Percentiles rank a stretch among this genome's conserved stretches.
Evolutionary conservation across 78 protist species (phyloP).

Genomic region (Dictyostelium intermedium): DNA sequence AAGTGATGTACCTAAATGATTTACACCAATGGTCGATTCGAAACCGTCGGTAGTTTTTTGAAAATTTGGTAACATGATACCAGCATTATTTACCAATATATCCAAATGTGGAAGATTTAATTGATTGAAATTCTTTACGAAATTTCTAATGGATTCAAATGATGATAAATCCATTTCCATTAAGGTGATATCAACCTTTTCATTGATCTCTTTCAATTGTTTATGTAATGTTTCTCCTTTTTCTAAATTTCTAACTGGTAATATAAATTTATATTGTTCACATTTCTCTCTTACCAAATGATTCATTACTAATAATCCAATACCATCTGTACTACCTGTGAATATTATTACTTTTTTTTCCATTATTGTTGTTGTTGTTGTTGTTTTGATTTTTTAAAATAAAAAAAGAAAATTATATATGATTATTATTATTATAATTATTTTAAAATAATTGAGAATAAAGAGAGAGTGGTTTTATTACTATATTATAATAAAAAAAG

Average conservation of each 20-base stretch:
- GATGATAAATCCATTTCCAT: conserved; percentile 54
- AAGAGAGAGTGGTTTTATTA: not conserved
- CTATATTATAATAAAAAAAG: no score
- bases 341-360: not conserved
- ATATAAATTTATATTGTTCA: not conserved
- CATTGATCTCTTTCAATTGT: not conserved
- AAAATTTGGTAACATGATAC: not conserved
- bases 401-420: no score
- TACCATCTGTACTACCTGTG: conserved; percentile 22
- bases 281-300: not conserved
- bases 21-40: conserved; percentile 8
- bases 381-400: not conserved
- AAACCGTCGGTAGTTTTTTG: conserved; percentile 3
- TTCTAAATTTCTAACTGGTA: conserved; percentile 19
- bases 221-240: not conserved
- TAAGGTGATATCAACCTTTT: not conserved
- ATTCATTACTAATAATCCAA: conserved; percentile 19
- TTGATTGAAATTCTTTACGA: conserved; percentile 19
- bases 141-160: conserved; percentile 39
- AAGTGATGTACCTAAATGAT: conserved; percentile 48
- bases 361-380: not conserved
- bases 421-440: no score
- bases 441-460: no score
- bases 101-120: not conserved
- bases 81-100: conserved; percentile 53